Evolutionary conservation across 2,329 filamentous ascomycete species (phyloP).

Genomic region (Dendryphion nanum): DNA sequence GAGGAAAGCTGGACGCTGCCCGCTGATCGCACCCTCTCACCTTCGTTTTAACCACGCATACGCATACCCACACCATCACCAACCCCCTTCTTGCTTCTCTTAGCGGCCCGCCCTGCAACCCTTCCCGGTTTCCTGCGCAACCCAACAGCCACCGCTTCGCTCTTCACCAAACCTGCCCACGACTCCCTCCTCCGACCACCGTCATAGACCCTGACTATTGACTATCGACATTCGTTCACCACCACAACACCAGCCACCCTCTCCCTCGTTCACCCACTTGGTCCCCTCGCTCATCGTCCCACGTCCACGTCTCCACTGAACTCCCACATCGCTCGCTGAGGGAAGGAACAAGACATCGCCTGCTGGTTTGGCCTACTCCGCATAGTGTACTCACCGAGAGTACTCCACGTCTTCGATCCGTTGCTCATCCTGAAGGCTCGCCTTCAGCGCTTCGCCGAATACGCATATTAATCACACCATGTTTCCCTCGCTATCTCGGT

Average conservation of each 20-base stretch:
- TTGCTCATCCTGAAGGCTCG: conserved; percentile 12
- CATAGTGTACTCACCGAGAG: conserved; percentile 28
- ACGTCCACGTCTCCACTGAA: conserved; percentile 8
- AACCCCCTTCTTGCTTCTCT: conserved; percentile 14
- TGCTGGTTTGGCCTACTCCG: conserved; percentile 35
- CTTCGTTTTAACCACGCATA: conserved; percentile 21
- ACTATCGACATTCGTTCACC: conserved; percentile 25
- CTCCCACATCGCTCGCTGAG: neutral
- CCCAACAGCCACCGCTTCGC: conserved; percentile 25
- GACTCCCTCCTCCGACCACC: conserved; percentile 2
- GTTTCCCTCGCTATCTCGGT: conserved; percentile 32
- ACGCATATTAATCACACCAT: conserved; percentile 22
- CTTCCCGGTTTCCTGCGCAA: conserved; percentile 12
- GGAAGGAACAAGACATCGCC: conserved; percentile 17
- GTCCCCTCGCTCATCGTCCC: neutral
- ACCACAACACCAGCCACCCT: conserved; percentile 4
- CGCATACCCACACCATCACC: too few species aligned
- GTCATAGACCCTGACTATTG: conserved; percentile 14
- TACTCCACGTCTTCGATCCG: conserved; percentile 11
- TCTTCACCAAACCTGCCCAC: conserved; percentile 28
- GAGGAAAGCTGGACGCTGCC: conserved; percentile 16
- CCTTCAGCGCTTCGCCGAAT: conserved; percentile 4
- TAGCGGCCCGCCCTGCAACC: too few species aligned
- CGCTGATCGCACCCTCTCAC: conserved; percentile 33
- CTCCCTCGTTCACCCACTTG: conserved; percentile 2